Base-by-base conservation (phyloP, 2,329 filamentous ascomycete genomes). In the Cryphonectria parasitica region DNA sequence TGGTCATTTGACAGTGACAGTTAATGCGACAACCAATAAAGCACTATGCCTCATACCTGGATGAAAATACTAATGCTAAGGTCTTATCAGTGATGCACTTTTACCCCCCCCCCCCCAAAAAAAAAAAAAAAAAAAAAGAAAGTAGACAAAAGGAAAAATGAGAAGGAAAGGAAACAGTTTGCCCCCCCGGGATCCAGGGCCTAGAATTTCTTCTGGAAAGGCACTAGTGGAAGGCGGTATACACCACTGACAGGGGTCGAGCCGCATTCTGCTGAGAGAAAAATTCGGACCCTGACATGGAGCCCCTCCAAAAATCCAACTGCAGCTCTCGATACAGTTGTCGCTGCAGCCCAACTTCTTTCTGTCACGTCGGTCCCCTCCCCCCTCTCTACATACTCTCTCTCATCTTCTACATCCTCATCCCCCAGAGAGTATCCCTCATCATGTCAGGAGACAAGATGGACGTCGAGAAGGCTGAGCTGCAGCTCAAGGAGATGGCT, bases 401-500 rank as follows among this genome's bases (percentile, higher is more conserved):
- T 52, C 56, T 28, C 63, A 41, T 13, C 58, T 28, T 54, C 28
- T 13, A 28, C 15, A 6, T 22, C 56, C n/a, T 34, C 58, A n/a
- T 28, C 25, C 13, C 45, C 2, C 41, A n/a, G 31, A 52, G 31
- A 56, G 28, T 39, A 49, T 54, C 49, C 22, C 13, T 17, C 43
- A 74, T 69, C 54, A 87, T 87, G 85, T 69, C 77, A 68, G 81
- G 83, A 75, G 83, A 84, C 72, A 85, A 84, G 73, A 89, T 88
- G 86, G 88, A 89, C 61, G 83, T 89, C 71, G 87, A 88, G 78
- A 80, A 83, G 75, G 88, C 88, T 64, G 88, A 90, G 83, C 80
- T 87, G 79, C 84, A 85, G 82, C 87, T 92, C 82, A 90, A 91
- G 80, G 81, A 84, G 77, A 91, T 97, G 88, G 92, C 93, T 80